phyloP scores from a whole-genome alignment of 1,139 yeast species.

The Schwanniomyces etchellsii region DNA sequence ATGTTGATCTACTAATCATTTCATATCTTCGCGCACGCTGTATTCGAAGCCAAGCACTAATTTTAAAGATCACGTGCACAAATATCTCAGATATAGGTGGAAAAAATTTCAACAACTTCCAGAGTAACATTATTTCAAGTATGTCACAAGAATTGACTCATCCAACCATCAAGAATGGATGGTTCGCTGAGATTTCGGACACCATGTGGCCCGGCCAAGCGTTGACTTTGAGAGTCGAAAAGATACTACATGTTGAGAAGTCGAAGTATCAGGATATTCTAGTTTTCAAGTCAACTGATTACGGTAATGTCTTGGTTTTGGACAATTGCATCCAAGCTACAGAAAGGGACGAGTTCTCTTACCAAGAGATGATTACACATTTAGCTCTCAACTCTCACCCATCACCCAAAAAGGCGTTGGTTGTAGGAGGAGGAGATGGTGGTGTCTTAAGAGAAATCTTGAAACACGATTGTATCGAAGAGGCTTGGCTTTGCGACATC shows the following conservation, averaged over 20 bases:
- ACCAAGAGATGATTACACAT: constrained; percentile 94
- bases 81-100: too few species aligned
- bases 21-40: too few species aligned
- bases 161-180: constrained; percentile 73
- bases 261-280: constrained; percentile 86
- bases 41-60: too few species aligned
- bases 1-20: too few species aligned
- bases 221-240: constrained; percentile 76
- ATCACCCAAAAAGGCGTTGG: constrained; percentile 81
- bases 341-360: constrained; percentile 90
- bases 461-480: constrained; percentile 77
- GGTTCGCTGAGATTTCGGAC: constrained; percentile 87
- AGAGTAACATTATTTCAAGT: neutral
- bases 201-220: constrained; percentile 97
- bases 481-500: constrained; percentile 85
- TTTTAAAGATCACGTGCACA: too few species aligned
- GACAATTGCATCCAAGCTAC: constrained; percentile 92
- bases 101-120: too few species aligned
- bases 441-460: constrained; percentile 91
- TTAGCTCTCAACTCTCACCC: constrained; percentile 87
- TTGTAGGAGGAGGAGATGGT: constrained; percentile 96
- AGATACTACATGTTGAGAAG: constrained; percentile 72
- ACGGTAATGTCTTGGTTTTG: constrained; percentile 86
- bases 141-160: constrained; percentile 50
- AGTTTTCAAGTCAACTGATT: constrained; percentile 80